These are phyloP conservation scores for Staphylotrichum tortipilum DNA, from an alignment of 495 filamentous ascomycete species.

Conservation along the genomic window DNA sequence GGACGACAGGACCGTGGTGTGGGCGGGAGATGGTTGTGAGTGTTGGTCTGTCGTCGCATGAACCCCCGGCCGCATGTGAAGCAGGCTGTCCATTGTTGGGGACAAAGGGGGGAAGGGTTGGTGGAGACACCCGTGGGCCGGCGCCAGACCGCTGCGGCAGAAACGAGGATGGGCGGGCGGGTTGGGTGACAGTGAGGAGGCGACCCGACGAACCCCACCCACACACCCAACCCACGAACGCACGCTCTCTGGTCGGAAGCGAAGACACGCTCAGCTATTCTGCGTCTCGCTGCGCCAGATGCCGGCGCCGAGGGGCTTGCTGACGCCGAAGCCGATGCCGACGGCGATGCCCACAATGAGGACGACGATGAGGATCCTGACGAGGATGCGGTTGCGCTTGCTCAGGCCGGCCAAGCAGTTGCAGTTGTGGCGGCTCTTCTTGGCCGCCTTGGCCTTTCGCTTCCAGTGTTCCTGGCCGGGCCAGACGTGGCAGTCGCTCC, in stretches of 20 bases:
- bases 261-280: slow-evolving; percentile 12
- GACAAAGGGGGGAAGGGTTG: no score
- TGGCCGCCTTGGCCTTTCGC: slow-evolving; percentile 39
- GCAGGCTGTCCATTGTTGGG: no score
- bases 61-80: no score
- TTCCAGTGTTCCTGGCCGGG: slow-evolving; percentile 44
- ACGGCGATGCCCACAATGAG: slow-evolving; percentile 40
- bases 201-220: no score
- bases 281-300: slow-evolving; percentile 35
- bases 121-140: no score
- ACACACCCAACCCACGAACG: no score
- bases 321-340: slow-evolving; percentile 41
- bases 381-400: slow-evolving; percentile 40
- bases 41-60: no score
- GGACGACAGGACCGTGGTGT: no score
- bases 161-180: no score
- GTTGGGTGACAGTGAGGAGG: no score
- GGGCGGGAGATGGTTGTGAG: no score
- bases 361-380: slow-evolving; percentile 34
- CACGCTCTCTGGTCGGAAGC: not conserved
- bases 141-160: no score
- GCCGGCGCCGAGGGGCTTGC: slow-evolving; percentile 40
- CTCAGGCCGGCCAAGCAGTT: slow-evolving; percentile 36
- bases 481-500: slow-evolving; percentile 40
- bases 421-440: slow-evolving; percentile 36